A percentile compares a stretch with the other conserved stretches of the same genome.
Conservation (phyloP, 306 rosid species). For the Biancaea sappan region DNA sequence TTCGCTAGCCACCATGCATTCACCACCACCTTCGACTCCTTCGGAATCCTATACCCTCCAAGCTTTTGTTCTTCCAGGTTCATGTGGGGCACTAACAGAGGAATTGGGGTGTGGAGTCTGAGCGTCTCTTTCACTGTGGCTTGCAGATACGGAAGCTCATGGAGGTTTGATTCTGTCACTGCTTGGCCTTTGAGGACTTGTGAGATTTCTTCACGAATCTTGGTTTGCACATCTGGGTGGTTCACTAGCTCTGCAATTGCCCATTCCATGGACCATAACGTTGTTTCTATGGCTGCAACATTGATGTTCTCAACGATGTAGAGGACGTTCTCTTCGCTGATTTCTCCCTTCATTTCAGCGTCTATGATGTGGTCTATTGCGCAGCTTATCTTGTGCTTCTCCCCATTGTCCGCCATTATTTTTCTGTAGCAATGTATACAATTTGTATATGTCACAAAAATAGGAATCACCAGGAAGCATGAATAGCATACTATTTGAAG, state of each 20-base stretch:
- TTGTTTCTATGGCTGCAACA: constrained; percentile 87
- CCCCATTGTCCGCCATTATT: constrained; percentile 70
- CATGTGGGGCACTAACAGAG: constrained; percentile 88
- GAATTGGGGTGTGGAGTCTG: constrained; percentile 77
- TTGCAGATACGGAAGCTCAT: constrained; percentile 65
- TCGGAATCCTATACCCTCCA: constrained; percentile 68
- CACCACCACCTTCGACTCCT: constrained; percentile 79
- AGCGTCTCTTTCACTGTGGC: constrained; percentile 79
- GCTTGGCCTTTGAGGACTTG: constrained; percentile 50
- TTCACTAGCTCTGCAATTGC: constrained; percentile 86
- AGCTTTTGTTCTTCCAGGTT: constrained; percentile 82
- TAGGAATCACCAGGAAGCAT: neutral
- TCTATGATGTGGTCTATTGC: constrained; percentile 90
- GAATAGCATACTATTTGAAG: neutral
- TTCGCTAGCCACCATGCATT: constrained; percentile 94
- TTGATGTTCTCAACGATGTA: constrained; percentile 87
- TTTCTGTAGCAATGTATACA: constrained; percentile 39
- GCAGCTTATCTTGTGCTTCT: constrained; percentile 64
- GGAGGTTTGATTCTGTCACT: constrained; percentile 70
- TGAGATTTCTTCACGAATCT: constrained; percentile 70
- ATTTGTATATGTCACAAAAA: neutral
- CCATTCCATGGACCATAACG: constrained; percentile 94
- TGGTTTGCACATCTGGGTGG: constrained; percentile 60
- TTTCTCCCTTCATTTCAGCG: constrained; percentile 78
- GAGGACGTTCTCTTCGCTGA: constrained; percentile 71